These are phyloP conservation scores for Boletus tomentosulus DNA, from an alignment of 768 basidiomycete species.

Conservation along the genomic window DNA sequence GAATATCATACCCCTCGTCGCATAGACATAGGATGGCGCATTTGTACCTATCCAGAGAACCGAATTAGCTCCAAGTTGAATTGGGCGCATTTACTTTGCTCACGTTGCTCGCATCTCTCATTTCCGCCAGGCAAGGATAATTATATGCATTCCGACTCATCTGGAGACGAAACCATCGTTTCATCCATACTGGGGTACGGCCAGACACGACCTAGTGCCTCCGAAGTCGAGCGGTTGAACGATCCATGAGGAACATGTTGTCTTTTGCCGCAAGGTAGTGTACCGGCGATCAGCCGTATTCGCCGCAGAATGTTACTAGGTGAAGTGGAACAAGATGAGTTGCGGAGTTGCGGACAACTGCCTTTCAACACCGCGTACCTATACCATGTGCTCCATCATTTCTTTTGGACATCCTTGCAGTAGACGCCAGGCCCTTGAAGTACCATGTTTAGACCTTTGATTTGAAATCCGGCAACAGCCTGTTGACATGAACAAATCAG, in stretches of 20 bases:
- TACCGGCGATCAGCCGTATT: not conserved
- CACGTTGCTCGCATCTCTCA: slow-evolving; percentile 1
- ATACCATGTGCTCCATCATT: not conserved
- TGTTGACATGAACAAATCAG: not conserved
- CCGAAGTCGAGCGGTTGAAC: not conserved
- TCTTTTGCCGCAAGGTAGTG: not conserved
- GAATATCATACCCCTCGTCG: not conserved
- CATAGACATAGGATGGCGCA: not conserved
- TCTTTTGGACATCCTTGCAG: not conserved
- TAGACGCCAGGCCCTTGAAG: not conserved
- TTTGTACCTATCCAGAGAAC: not conserved
- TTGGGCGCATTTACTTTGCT: not conserved
- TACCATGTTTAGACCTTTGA: not conserved
- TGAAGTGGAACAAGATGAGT: not conserved
- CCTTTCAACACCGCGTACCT: slow-evolving; percentile 2
- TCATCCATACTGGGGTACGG: slow-evolving; percentile 4
- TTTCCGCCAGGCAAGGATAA: slow-evolving; percentile 9
- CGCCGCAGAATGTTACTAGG: not conserved
- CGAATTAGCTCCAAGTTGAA: slow-evolving; percentile 1
- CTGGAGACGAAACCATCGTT: slow-evolving; percentile 17
- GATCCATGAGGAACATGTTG: not conserved
- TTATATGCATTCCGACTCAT: not conserved
- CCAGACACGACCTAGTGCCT: not conserved
- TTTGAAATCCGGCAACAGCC: slow-evolving; percentile 13
- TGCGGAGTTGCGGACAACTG: not conserved